A percentile compares a stretch with the other conserved stretches of the same genome.
Evolutionary conservation across 2,329 filamentous ascomycete species (phyloP).

Genomic region (Alternaria tenuissima): DNA sequence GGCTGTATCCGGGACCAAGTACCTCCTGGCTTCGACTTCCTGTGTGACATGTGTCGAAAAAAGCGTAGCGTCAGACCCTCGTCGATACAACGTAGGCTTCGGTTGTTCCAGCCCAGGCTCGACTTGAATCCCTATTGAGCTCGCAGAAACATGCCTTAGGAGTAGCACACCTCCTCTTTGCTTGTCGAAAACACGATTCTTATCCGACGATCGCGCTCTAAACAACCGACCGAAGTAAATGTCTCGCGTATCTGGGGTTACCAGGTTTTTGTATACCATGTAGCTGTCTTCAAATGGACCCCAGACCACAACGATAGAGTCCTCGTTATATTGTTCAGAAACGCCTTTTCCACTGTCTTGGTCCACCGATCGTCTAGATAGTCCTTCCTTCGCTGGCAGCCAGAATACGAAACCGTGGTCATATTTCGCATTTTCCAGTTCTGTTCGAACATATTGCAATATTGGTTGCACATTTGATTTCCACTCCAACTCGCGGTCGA

Average conservation of each 20-base stretch:
- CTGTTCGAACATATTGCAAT: slow-evolving; percentile 24
- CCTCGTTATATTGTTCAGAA: slow-evolving; percentile 45
- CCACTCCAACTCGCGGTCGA: slow-evolving; percentile 10
- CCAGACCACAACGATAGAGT: slow-evolving; percentile 46
- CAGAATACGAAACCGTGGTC: slow-evolving; percentile 43
- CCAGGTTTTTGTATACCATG: slow-evolving; percentile 36
- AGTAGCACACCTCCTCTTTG: slow-evolving; percentile 39
- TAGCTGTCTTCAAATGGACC: slow-evolving; percentile 36
- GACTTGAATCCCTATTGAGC: slow-evolving; percentile 22
- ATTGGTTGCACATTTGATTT: slow-evolving; percentile 5
- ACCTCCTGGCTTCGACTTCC: not conserved
- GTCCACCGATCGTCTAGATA: slow-evolving; percentile 37
- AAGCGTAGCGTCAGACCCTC: slow-evolving; percentile 4
- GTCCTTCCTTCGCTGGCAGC: slow-evolving; percentile 40
- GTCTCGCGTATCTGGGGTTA: slow-evolving; percentile 20
- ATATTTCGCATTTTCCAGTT: slow-evolving; percentile 24
- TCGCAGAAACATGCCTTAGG: not conserved
- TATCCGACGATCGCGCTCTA: slow-evolving; percentile 35
- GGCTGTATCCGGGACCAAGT: not conserved
- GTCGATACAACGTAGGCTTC: slow-evolving; percentile 4
- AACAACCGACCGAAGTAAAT: slow-evolving; percentile 41
- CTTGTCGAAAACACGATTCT: slow-evolving; percentile 35
- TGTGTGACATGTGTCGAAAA: not conserved
- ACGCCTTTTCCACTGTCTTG: slow-evolving; percentile 43
- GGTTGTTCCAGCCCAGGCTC: slow-evolving; percentile 31